Percentiles rank a stretch among this genome's conserved stretches.
These are phyloP conservation scores for Cystobasidium sp. DNA, from an alignment of 1,284 basidiomycete genomes.

Conservation along the genomic window DNA sequence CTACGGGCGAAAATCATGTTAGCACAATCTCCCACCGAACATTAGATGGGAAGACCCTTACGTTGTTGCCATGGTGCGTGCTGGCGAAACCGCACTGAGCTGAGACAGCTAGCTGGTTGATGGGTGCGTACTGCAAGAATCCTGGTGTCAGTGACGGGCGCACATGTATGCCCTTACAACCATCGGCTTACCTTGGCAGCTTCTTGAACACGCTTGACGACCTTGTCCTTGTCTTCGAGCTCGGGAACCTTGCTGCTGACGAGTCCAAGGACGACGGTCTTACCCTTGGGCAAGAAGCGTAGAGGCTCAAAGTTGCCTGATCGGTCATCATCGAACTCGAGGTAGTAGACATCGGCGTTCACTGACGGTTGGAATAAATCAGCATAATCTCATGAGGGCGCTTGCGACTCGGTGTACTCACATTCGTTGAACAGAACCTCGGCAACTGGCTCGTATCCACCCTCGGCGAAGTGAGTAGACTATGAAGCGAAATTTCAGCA, in stretches of 20 bases:
- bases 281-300: slow-evolving; percentile 64
- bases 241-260: slow-evolving; percentile 49
- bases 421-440: slow-evolving; percentile 46
- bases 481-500: not conserved
- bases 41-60: not conserved
- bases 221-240: slow-evolving; percentile 49
- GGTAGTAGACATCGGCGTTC: slow-evolving; percentile 48
- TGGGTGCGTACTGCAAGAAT: slow-evolving; percentile 43
- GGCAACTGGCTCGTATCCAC: slow-evolving; percentile 66
- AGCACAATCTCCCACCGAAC: not conserved
- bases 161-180: not conserved
- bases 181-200: slow-evolving; percentile 38
- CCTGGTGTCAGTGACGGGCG: not conserved
- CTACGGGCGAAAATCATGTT: slow-evolving; percentile 2
- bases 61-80: slow-evolving; percentile 54
- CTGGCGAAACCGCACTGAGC: slow-evolving; percentile 54
- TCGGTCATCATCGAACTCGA: slow-evolving; percentile 75
- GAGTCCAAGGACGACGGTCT: slow-evolving; percentile 51
- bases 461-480: slow-evolving; percentile 66
- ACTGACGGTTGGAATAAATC: slow-evolving; percentile 37
- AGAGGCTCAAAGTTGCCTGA: slow-evolving; percentile 73
- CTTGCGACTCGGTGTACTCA: not conserved
- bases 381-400: not conserved
- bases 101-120: slow-evolving; percentile 53
- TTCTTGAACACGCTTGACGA: slow-evolving; percentile 47